Percentiles rank a stretch among this genome's conserved stretches.
These are phyloP conservation scores for Corchorus olitorius DNA, from an alignment of 345 rosid genomes.

Conservation along the genomic window DNA sequence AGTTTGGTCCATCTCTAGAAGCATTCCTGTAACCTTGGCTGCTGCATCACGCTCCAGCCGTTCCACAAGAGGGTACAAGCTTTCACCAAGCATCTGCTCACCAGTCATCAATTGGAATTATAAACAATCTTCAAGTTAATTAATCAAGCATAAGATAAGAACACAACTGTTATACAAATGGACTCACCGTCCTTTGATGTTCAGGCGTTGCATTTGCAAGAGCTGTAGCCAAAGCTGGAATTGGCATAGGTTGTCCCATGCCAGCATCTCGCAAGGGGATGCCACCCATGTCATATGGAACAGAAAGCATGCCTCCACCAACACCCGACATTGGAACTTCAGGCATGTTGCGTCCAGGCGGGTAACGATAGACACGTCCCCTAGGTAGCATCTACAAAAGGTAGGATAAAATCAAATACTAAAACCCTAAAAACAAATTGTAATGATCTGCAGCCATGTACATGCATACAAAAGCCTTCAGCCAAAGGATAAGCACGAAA, in stretches of 20 bases:
- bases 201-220: conserved; percentile 74
- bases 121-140: neutral
- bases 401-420: neutral
- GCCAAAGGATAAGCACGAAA: neutral
- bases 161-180: neutral
- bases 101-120: neutral
- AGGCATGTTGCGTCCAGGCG: conserved; percentile 62
- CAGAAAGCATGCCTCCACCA: conserved; percentile 59
- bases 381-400: conserved; percentile 62
- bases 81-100: conserved; percentile 75
- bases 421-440: neutral
- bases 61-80: conserved; percentile 68
- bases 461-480: neutral
- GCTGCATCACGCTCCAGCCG: conserved; percentile 70
- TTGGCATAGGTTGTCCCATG: conserved; percentile 52
- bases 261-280: conserved; percentile 55
- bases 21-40: conserved; percentile 81
- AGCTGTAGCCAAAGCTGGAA: conserved; percentile 63
- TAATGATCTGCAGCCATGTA: neutral
- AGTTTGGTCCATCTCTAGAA: conserved; percentile 88
- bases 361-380: conserved; percentile 67
- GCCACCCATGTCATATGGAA: conserved; percentile 60
- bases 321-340: conserved; percentile 54
- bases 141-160: neutral
- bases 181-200: conserved; percentile 69